Evolutionary conservation across 2,329 filamentous ascomycete species (phyloP), one percentile per base, ranked within the genome.

Genomic region (Aureobasidium sp.): DNA sequence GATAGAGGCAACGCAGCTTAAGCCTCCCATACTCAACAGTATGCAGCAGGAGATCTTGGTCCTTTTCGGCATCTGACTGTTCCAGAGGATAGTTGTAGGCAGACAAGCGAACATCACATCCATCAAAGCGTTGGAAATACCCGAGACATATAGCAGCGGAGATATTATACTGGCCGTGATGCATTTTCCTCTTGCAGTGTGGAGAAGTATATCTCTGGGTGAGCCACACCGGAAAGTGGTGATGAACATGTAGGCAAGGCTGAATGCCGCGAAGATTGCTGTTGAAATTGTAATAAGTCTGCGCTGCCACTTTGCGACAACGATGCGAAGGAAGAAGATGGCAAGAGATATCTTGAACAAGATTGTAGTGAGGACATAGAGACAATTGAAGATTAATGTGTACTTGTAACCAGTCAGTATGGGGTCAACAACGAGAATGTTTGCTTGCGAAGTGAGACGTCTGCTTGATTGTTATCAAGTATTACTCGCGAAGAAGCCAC

Each of bases 301-400:
- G 11, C 63, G 53, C 31, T 69, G 67, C 67, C 67, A 69, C 42
- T 38, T 47, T 16, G 31, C 25, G 15, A 66, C 48, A 18, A 66
- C 62, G 42, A 69, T 67, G 6, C 67, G 47, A 2, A 69, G 59
- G 59, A 69, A 69, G 64, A 69, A 69, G 48, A 67, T 58, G 18
- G 66, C 66, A 23, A 69, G 20, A 27, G 62, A 53, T 29, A 69
- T 64, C 27, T 69, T 69, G 59, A 69, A 62, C 7, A 67, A 48
- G n/a, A 67, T 55, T 11, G 64, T 64, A 38, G 66, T 66, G 27
- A 66, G 47, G 10, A 66, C 18, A 42, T 69, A 69, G 29, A 64
- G 51, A 15, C 64, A 40, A 16, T 58, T 66, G 31, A 42, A 64
- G 2, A 45, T 50, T 18, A 69, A 29, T 29, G 56, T 53, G 23